A percentile compares a stretch with the other conserved stretches of the same genome.
phyloP scores from a whole-genome alignment of 1,139 yeast genomes.

The Candida sanyaensis region DNA sequence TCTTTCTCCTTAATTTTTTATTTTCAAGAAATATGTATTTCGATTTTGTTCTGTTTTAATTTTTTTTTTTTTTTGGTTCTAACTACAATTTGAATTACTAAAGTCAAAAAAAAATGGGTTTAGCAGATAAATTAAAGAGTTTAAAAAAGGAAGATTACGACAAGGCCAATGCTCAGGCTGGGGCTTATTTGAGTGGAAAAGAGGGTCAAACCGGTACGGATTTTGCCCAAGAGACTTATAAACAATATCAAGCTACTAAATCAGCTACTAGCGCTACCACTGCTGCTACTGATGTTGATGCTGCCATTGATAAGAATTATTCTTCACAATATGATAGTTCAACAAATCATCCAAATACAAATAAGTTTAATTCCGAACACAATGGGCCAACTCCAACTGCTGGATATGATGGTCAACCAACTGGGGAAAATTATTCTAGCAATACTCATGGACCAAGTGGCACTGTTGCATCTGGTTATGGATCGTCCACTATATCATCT shows the following conservation, averaged over 20 bases:
- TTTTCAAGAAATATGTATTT: too few relatives aligned
- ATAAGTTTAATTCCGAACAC: neutral
- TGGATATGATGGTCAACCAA: neutral
- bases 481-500: neutral
- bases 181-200: slow-evolving; percentile 13
- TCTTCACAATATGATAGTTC: slow-evolving; percentile 8
- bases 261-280: neutral
- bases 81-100: too few relatives aligned
- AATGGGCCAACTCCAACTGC: neutral
- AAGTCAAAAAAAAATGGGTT: slow-evolving; percentile 9
- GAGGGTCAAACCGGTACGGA: slow-evolving; percentile 16
- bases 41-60: too few relatives aligned
- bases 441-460: too few relatives aligned
- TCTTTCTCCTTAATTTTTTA: too few relatives aligned
- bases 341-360: neutral
- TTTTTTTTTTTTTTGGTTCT: too few relatives aligned
- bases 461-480: neutral
- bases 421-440: too few relatives aligned
- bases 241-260: slow-evolving; percentile 7
- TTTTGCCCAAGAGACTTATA: slow-evolving; percentile 13
- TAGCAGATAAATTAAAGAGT: slow-evolving; percentile 15
- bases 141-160: slow-evolving; percentile 12
- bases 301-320: slow-evolving; percentile 2
- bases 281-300: neutral
- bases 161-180: slow-evolving; percentile 12